phyloP scores from a whole-genome alignment of 176 grass and related monocot species.

The Oryza glaberrima region DNA sequence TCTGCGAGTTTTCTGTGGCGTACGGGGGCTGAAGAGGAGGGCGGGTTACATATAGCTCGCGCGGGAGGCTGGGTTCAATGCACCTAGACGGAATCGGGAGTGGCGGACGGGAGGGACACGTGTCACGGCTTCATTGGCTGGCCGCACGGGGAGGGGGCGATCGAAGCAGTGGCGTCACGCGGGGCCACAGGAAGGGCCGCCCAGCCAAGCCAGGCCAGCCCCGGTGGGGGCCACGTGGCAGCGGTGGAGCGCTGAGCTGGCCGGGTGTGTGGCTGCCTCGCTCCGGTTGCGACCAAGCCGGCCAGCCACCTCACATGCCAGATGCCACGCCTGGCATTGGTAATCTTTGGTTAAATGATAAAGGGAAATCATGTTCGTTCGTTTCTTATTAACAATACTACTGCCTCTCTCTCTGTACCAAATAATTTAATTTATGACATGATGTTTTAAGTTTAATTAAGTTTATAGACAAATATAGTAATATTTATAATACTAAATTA shows the following conservation, averaged over 20 bases:
- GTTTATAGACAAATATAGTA: too few relatives aligned
- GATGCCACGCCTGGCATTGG: not conserved
- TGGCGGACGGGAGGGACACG: not conserved
- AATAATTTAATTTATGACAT: too few relatives aligned
- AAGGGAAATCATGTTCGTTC: not conserved
- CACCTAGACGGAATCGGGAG: slow-evolving; percentile 59
- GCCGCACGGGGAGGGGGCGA: slow-evolving; percentile 4
- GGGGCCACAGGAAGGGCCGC: not conserved
- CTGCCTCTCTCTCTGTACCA: too few relatives aligned
- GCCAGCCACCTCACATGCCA: not conserved
- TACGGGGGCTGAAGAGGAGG: not conserved
- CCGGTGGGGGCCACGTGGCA: slow-evolving; percentile 34
- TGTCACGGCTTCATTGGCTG: slow-evolving; percentile 6
- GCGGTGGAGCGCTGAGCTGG: slow-evolving; percentile 10
- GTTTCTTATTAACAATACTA: too few relatives aligned
- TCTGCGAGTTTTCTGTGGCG: slow-evolving; percentile 41
- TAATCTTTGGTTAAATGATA: not conserved
- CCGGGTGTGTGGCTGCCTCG: slow-evolving; percentile 29
- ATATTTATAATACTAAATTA: too few relatives aligned
- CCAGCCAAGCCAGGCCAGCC: not conserved
- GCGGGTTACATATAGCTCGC: slow-evolving; percentile 50
- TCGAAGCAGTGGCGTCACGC: slow-evolving; percentile 51
- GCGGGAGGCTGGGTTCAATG: slow-evolving; percentile 49
- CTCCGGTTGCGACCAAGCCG: too few relatives aligned
- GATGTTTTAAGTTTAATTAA: too few relatives aligned